These are phyloP conservation scores for Pseudocercospora cruenta DNA, from an alignment of 2,329 filamentous ascomycete genomes.

Conservation along the genomic window DNA sequence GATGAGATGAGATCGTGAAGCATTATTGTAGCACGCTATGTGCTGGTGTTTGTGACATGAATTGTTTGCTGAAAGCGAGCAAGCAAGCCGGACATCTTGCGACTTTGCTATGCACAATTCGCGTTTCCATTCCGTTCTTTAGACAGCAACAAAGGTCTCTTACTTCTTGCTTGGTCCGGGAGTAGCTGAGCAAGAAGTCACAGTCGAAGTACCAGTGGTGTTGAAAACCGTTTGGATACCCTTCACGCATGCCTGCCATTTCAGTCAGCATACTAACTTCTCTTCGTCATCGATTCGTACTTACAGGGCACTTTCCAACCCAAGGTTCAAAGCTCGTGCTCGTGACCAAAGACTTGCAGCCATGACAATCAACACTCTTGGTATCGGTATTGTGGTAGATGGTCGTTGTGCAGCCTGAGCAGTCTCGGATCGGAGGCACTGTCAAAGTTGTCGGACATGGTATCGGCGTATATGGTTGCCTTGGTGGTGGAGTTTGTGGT, in stretches of 20 bases:
- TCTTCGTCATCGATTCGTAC: not conserved
- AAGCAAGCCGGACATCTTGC: not conserved
- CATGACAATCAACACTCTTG: conserved; percentile 20
- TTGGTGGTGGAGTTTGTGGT: conserved; percentile 1
- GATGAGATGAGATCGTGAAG: not conserved
- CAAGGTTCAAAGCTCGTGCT: conserved; percentile 11
- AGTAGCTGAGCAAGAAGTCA: conserved; percentile 18
- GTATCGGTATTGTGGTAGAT: conserved; percentile 17
- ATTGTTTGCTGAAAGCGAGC: not conserved
- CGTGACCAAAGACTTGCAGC: conserved; percentile 20
- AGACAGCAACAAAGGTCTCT: not conserved
- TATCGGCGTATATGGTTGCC: not conserved
- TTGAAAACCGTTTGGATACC: conserved; percentile 14
- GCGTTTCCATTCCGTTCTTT: not conserved
- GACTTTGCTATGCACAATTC: not conserved
- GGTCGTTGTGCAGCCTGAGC: conserved; percentile 19
- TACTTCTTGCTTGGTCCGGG: not conserved
- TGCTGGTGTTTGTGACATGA: not conserved
- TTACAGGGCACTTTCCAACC: conserved; percentile 21
- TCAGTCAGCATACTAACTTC: conserved; percentile 3
- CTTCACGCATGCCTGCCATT: conserved; percentile 11
- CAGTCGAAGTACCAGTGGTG: conserved; percentile 21
- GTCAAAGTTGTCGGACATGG: conserved; percentile 23
- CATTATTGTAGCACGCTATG: not conserved
- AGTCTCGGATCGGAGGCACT: conserved; percentile 9